A percentile compares a stretch with the other conserved stretches of the same genome.
phyloP scores from a whole-genome alignment of 1,284 basidiomycete species.

The Ceratobasidium sp. region DNA sequence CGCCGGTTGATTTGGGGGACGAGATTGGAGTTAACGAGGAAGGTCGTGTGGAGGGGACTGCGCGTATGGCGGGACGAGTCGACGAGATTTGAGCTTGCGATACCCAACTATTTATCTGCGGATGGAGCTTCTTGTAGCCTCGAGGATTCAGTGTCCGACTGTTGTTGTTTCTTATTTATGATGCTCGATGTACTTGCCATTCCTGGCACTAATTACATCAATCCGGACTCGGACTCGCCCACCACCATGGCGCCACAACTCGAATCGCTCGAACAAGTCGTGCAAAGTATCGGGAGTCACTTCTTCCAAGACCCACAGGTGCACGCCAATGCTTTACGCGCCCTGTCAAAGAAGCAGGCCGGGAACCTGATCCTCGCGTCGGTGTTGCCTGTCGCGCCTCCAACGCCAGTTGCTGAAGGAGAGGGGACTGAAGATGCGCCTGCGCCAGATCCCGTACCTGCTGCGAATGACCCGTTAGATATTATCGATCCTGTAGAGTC shows the following conservation, averaged over 20 bases:
- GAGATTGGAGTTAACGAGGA: slow-evolving; percentile 34
- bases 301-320: slow-evolving; percentile 13
- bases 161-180: slow-evolving; percentile 25
- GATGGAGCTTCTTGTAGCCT: neutral
- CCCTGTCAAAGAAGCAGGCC: slow-evolving; percentile 21
- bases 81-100: slow-evolving; percentile 14
- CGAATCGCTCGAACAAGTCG: slow-evolving; percentile 30
- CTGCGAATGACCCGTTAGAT: slow-evolving; percentile 60
- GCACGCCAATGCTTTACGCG: slow-evolving; percentile 13
- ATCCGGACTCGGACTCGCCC: neutral
- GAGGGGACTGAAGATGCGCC: slow-evolving; percentile 9
- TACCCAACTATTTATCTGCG: neutral
- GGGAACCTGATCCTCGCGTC: slow-evolving; percentile 31
- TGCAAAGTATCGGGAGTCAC: slow-evolving; percentile 2
- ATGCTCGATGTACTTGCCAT: neutral
- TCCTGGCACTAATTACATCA: slow-evolving; percentile 34
- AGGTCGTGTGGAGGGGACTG: slow-evolving; percentile 17
- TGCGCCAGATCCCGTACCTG: neutral
- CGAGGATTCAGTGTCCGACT: neutral
- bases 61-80: slow-evolving; percentile 2
- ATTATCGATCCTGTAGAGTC: slow-evolving; percentile 62
- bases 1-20: slow-evolving; percentile 19
- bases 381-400: slow-evolving; percentile 32
- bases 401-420: slow-evolving; percentile 26
- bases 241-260: slow-evolving; percentile 36